Evolutionary conservation across 2,329 filamentous ascomycete species (phyloP).

Genomic region (Shiraia sp.): DNA sequence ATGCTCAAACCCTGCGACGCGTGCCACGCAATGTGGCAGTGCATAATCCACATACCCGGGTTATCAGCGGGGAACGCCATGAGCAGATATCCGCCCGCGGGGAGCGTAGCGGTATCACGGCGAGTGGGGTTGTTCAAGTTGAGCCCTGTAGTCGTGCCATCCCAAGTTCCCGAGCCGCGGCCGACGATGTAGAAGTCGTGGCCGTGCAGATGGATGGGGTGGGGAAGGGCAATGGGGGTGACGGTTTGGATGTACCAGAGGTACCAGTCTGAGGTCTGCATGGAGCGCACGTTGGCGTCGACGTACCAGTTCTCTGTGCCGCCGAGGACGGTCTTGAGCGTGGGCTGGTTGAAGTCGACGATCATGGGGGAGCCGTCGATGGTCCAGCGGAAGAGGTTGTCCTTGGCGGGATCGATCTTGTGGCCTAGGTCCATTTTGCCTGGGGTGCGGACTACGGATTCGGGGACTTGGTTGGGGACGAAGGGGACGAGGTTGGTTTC

Average conservation of each 20-base stretch:
- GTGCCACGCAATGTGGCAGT: slow-evolving; percentile 44
- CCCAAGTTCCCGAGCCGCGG: slow-evolving; percentile 40
- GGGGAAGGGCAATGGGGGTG: slow-evolving; percentile 40
- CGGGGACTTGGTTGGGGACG: slow-evolving; percentile 47
- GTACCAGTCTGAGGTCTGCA: slow-evolving; percentile 44
- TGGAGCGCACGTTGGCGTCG: slow-evolving; percentile 35
- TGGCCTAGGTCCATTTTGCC: slow-evolving; percentile 35
- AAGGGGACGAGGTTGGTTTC: slow-evolving; percentile 45
- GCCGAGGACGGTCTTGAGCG: slow-evolving; percentile 49
- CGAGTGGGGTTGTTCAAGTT: slow-evolving; percentile 45
- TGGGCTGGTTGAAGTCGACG: slow-evolving; percentile 50
- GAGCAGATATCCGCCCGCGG: slow-evolving; percentile 49
- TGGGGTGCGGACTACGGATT: slow-evolving; percentile 29
- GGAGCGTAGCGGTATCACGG: slow-evolving; percentile 45
- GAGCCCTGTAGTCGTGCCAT: slow-evolving; percentile 34
- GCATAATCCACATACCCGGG: slow-evolving; percentile 51
- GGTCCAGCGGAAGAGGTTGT: slow-evolving; percentile 50
- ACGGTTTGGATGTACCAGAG: slow-evolving; percentile 54
- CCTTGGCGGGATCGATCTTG: slow-evolving; percentile 32
- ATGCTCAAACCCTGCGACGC: slow-evolving; percentile 50
- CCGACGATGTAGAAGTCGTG: slow-evolving; percentile 51
- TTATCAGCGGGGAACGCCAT: slow-evolving; percentile 59
- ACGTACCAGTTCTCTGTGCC: slow-evolving; percentile 25
- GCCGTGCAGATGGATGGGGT: slow-evolving; percentile 48
- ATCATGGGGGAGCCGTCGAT: slow-evolving; percentile 46